phyloP scores from a whole-genome alignment of 345 rosid genomes.

The Lepidium aucheri region DNA sequence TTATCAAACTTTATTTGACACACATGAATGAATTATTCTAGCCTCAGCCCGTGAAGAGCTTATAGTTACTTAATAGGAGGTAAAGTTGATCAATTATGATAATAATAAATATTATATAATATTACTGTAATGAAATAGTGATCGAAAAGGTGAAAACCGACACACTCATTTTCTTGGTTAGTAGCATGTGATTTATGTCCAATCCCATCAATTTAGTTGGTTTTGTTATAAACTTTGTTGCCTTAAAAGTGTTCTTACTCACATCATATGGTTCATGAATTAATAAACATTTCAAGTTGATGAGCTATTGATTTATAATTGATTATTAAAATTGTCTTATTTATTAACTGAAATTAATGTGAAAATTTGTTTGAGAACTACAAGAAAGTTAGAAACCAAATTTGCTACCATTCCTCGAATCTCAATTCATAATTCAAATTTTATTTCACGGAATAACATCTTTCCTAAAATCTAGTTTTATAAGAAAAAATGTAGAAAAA shows the following conservation, averaged over 20 bases:
- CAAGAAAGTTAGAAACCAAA: background rate
- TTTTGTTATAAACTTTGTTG: slow-evolving; percentile 13
- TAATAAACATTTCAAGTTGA: background rate
- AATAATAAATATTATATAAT: background rate
- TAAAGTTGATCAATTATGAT: slow-evolving; percentile 18
- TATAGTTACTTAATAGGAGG: background rate
- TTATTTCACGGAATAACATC: no score
- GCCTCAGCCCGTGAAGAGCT: background rate
- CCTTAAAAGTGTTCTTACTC: slow-evolving; percentile 13
- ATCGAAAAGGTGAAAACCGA: slow-evolving; percentile 20
- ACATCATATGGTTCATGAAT: slow-evolving; percentile 11
- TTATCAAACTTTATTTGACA: slow-evolving; percentile 22
- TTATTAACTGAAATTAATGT: background rate
- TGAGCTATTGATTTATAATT: background rate
- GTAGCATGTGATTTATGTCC: slow-evolving; percentile 24
- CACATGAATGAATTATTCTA: background rate
- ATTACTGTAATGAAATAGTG: background rate
- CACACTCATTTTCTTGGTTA: slow-evolving; percentile 27
- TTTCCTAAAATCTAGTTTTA: no score
- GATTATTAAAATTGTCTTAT: background rate
- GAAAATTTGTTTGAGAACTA: background rate
- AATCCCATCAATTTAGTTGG: slow-evolving; percentile 13
- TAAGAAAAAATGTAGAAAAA: no score
- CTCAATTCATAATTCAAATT: no score
- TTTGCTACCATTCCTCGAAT: no score